Conservation (phyloP, 1,284 basidiomycete species). For the Flammula alnicola region DNA sequence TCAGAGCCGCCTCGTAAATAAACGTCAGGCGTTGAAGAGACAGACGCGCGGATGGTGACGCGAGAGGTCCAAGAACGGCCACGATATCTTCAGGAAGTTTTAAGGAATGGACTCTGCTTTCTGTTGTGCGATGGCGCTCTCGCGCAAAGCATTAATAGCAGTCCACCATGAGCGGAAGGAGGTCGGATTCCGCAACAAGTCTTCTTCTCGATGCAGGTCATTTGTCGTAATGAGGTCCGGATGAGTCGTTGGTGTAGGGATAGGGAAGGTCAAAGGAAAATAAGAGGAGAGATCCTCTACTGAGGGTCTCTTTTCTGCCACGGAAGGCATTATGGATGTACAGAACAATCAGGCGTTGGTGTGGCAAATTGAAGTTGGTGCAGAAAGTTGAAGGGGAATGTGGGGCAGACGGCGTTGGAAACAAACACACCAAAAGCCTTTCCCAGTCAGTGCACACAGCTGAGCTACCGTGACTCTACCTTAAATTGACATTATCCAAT, state of each 20-base stretch:
- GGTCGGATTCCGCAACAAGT: slow-evolving; percentile 90
- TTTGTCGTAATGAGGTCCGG: slow-evolving; percentile 75
- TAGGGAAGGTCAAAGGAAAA: slow-evolving; percentile 86
- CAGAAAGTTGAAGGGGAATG: too few relatives aligned
- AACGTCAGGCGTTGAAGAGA: slow-evolving; percentile 86
- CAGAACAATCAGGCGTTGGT: not conserved
- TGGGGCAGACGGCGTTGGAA: slow-evolving; percentile 10
- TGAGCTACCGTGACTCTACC: too few relatives aligned
- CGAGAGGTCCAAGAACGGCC: slow-evolving; percentile 72
- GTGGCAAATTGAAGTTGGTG: too few relatives aligned
- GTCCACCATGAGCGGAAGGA: slow-evolving; percentile 94
- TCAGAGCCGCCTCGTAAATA: slow-evolving; percentile 91
- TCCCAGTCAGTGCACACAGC: too few relatives aligned
- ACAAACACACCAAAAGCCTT: slow-evolving; percentile 8
- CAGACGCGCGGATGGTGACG: slow-evolving; percentile 72
- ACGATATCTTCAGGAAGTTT: slow-evolving; percentile 49
- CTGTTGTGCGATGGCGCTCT: slow-evolving; percentile 60
- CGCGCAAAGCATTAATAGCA: slow-evolving; percentile 81
- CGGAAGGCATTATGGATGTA: slow-evolving; percentile 53
- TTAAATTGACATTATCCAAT: slow-evolving; percentile 1
- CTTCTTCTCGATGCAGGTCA: slow-evolving; percentile 92
- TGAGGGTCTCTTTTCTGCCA: slow-evolving; percentile 47
- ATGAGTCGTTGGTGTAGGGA: slow-evolving; percentile 82
- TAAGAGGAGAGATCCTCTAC: slow-evolving; percentile 57
- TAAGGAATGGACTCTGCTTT: slow-evolving; percentile 48